Base-by-base conservation (phyloP, 1,284 basidiomycete genomes). In the Takashimella tepidaria region DNA sequence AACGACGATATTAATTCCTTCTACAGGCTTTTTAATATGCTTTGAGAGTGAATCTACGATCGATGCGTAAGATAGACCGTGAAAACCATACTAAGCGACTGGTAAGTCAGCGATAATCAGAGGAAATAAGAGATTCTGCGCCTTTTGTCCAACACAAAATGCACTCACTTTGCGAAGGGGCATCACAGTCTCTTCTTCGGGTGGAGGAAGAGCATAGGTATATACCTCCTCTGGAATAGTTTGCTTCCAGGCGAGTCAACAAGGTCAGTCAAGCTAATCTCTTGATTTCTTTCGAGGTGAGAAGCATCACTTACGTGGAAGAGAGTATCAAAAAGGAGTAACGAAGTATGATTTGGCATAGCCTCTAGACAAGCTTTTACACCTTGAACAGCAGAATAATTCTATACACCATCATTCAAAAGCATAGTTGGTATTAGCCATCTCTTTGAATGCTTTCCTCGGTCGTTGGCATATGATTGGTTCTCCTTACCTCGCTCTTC, bases 11-110 rank as follows among this genome's bases (percentile, higher is more conserved):
- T 85, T 88, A 41, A 79, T 68, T 22, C 79, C 56, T 1, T 68
- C 80, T 61, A 54, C 75, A 45, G 64, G 72, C 68, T 84, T 85
- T 13, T 78, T 57, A 13, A 90, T 77, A 66, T 83, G 78, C 2
- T 75, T 56, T 0, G 86, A 78, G 22, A 70, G 58, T 23, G 64
- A 71, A 26, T 60, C 53, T 24, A 71, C 49, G 49, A 72, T 69
- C 10, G 68, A 69, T 10, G 67, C 67, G 63, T 78, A 78, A 10
- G 69, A 74, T 5, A 77, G 76, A 3, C 90, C 90, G 64, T 93
- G 91, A 73, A 92, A 92, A 23, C 90, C 90, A 67, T 92, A 92
- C 73, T 74, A 54, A n/a, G n/a, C n/a, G n/a, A n/a, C n/a, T n/a
- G n/a, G 16, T 21, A 46, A 8, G 41, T 23, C 37, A 19, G 4